Percentiles rank a stretch among this genome's conserved stretches.
phyloP scores from a whole-genome alignment of 2,329 filamentous ascomycete genomes.

The Tetracladium maxilliforme region DNA sequence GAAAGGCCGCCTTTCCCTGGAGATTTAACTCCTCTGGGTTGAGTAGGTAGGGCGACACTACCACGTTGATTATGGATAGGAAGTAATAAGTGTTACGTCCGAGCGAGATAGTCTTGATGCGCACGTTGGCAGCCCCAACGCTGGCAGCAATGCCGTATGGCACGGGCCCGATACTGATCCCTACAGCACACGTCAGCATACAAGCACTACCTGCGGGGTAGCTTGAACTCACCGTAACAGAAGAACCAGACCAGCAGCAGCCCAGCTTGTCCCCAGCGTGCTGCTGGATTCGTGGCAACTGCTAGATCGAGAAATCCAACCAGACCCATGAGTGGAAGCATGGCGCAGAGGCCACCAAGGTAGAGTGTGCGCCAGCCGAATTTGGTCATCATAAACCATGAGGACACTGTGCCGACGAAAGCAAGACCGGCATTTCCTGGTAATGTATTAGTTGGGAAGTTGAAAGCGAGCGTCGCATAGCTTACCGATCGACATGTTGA shows the following conservation, averaged over 20 bases:
- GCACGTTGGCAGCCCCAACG: constrained; percentile 16
- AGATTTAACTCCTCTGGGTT: constrained; percentile 2
- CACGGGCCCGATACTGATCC: constrained; percentile 1
- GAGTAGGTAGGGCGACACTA: constrained; percentile 1
- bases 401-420: constrained; percentile 1
- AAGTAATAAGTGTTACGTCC: constrained; percentile 16
- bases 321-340: constrained; percentile 1
- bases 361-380: constrained; percentile 6
- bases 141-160: constrained; percentile 2
- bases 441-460: no score
- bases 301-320: constrained; percentile 4
- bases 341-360: constrained; percentile 1
- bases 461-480: no score
- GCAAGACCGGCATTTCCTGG: no score
- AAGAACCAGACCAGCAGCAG: constrained; percentile 10
- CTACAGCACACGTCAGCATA: background rate
- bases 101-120: constrained; percentile 12
- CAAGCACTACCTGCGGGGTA: no score
- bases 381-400: constrained; percentile 18
- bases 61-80: background rate
- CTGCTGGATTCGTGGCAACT: constrained; percentile 4
- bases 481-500: no score
- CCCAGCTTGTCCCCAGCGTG: constrained; percentile 12
- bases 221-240: no score
- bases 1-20: constrained; percentile 3